phyloP scores from a whole-genome alignment of 371 early-diverging fungal species.

The Chytridium lagenaria region DNA sequence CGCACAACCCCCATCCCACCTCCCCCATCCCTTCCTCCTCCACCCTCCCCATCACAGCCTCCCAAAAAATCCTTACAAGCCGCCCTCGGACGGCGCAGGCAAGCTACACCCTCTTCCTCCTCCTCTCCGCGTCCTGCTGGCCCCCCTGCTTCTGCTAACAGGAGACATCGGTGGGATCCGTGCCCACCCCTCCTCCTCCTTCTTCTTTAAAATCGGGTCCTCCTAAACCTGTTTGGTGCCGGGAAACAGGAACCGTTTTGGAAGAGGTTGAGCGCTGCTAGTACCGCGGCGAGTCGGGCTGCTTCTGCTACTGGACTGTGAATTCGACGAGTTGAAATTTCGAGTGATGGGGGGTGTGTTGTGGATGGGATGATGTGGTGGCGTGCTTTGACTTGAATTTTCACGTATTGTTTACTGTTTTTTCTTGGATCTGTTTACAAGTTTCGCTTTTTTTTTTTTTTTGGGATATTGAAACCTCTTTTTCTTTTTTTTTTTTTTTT shows the following conservation, averaged over 20 bases:
- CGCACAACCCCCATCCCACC: neutral
- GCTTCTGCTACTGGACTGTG: neutral
- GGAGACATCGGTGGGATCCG: constrained; percentile 7
- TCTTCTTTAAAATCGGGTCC: neutral
- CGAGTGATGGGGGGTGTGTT: too few relatives aligned
- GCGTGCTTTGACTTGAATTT: too few relatives aligned
- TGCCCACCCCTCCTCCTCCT: neutral
- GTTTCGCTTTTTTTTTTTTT: too few relatives aligned
- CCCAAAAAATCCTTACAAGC: neutral
- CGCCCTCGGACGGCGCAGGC: neutral
- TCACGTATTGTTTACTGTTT: too few relatives aligned
- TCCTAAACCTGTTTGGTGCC: neutral
- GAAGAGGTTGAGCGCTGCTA: constrained; percentile 5
- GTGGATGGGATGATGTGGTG: too few relatives aligned
- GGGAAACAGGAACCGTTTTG: constrained; percentile 14
- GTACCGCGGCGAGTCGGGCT: constrained; percentile 7
- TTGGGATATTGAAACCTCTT: too few relatives aligned
- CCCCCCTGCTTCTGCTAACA: neutral
- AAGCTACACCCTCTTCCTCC: neutral
- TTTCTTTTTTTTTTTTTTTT: too few relatives aligned
- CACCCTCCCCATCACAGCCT: neutral
- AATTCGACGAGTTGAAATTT: too few relatives aligned
- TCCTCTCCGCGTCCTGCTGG: neutral
- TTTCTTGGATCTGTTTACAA: too few relatives aligned
- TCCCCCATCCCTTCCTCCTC: neutral